Conservation (phyloP, 306 rosid species). For the Mucuna pruriens region DNA sequence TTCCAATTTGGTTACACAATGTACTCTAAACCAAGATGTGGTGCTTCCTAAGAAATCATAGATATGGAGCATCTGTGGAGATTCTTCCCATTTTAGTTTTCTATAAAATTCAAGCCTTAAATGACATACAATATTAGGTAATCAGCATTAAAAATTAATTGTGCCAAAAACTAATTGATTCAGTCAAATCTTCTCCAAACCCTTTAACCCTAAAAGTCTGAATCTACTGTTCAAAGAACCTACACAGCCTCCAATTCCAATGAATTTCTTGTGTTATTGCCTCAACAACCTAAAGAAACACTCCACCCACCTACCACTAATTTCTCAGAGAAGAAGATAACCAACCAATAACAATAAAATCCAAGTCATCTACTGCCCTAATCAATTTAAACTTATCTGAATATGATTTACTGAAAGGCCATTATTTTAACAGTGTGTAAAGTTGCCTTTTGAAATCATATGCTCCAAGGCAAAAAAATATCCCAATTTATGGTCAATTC, state of each 20-base stretch:
- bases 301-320: not conserved
- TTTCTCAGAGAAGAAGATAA: not conserved
- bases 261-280: not conserved
- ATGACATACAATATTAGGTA: not conserved
- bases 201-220: not conserved
- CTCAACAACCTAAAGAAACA: not conserved
- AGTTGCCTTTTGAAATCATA: not conserved
- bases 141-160: not conserved
- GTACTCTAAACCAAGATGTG: slow-evolving; percentile 7
- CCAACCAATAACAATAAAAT: not conserved
- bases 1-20: not conserved
- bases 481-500: slow-evolving; percentile 4
- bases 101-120: not conserved
- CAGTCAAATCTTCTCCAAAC: not conserved
- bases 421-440: not conserved
- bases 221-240: not conserved
- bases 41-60: not conserved
- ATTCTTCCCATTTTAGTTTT: slow-evolving; percentile 8
- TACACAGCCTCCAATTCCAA: not conserved
- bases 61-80: not conserved
- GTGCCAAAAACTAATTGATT: not conserved
- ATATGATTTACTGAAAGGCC: not conserved
- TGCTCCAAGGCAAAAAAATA: not conserved
- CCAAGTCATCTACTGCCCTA: not conserved
- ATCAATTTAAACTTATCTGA: slow-evolving; percentile 2